These are phyloP conservation scores for Fusarium napiforme DNA, from an alignment of 2,329 filamentous ascomycete genomes.

Conservation along the genomic window DNA sequence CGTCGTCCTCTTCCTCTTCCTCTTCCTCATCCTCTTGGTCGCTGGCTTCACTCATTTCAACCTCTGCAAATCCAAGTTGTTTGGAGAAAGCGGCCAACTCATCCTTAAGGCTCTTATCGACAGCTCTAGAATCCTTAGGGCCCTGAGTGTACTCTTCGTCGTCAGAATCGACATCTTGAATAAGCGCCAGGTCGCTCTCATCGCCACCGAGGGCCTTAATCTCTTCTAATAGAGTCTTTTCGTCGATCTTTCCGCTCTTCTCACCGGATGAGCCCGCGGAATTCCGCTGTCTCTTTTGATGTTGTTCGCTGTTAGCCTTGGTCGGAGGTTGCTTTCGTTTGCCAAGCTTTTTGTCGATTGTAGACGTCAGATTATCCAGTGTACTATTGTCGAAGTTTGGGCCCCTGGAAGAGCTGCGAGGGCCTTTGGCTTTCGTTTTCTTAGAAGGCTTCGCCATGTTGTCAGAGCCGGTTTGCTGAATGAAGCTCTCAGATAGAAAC, in stretches of 20 bases:
- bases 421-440: constrained; percentile 51
- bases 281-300: constrained; percentile 53
- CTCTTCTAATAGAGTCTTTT: constrained; percentile 66
- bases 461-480: constrained; percentile 7
- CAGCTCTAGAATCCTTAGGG: constrained; percentile 43
- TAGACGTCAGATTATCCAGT: constrained; percentile 64
- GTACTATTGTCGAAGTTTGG: constrained; percentile 60
- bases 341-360: constrained; percentile 65
- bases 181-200: constrained; percentile 70
- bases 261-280: constrained; percentile 38
- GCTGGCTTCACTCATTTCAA: constrained; percentile 50
- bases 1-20: constrained; percentile 48
- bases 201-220: constrained; percentile 74
- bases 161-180: constrained; percentile 62
- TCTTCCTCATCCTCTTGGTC: constrained; percentile 52
- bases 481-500: constrained; percentile 36
- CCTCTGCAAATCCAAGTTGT: constrained; percentile 52
- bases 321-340: constrained; percentile 59
- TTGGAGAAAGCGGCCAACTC: constrained; percentile 54
- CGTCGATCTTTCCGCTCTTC: constrained; percentile 42
- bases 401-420: constrained; percentile 36
- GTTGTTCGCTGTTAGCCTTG: constrained; percentile 48
- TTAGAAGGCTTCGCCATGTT: constrained; percentile 53
- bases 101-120: constrained; percentile 56
- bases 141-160: constrained; percentile 51